Conservation (phyloP, 2,329 filamentous ascomycete genomes). For the Rutstroemia sp. region DNA sequence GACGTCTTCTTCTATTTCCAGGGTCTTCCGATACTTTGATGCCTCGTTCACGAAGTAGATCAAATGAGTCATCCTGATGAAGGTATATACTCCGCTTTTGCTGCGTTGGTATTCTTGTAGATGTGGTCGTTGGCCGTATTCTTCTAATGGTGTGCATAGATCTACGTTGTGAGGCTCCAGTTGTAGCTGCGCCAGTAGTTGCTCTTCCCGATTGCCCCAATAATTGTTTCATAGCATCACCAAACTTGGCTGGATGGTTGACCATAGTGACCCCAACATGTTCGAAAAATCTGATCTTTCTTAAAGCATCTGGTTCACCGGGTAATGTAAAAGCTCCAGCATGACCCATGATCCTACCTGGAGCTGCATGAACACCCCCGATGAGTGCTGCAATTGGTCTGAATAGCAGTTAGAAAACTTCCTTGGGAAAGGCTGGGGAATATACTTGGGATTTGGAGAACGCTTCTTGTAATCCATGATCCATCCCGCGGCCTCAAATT, state of each 20-base stretch:
- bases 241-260: constrained; percentile 70
- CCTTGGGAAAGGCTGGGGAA: too few species aligned
- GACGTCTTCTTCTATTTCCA: constrained; percentile 35
- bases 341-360: constrained; percentile 68
- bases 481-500: constrained; percentile 66
- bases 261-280: constrained; percentile 62
- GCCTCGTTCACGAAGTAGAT: constrained; percentile 45
- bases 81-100: constrained; percentile 49
- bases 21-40: constrained; percentile 35
- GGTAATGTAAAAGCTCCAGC: constrained; percentile 65
- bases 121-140: constrained; percentile 10
- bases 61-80: constrained; percentile 43
- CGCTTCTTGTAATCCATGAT: constrained; percentile 57
- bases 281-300: constrained; percentile 62
- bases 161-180: constrained; percentile 39
- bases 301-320: constrained; percentile 54
- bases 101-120: constrained; percentile 2
- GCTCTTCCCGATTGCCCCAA: constrained; percentile 36
- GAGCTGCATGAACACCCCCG: constrained; percentile 56
- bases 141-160: constrained; percentile 41
- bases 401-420: background rate
- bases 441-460: constrained; percentile 53
- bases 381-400: constrained; percentile 68
- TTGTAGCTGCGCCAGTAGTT: constrained; percentile 30
- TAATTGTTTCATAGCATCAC: constrained; percentile 56